Evolutionary conservation across 2,329 filamentous ascomycete genomes (phyloP), one percentile per base, ranked within the genome.

Genomic region (Rasamsonia emersonii): DNA sequence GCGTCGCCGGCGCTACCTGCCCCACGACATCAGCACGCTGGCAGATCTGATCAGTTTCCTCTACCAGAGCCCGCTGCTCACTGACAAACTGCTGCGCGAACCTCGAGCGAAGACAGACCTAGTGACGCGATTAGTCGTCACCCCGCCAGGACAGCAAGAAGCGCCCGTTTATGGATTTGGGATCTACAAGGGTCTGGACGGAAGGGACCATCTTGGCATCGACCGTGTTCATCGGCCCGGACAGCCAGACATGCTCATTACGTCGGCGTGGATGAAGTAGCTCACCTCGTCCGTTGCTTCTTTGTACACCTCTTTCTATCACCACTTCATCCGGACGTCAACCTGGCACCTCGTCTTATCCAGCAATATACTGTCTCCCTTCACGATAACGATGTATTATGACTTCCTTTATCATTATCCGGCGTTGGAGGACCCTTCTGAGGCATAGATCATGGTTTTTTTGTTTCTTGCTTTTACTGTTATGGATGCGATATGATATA

Each of bases 41-140:
- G 82, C 82, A 1, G 85, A 88, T 52, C 67, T 88, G 14, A 71
- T 93, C 44, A 80, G 77, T 49, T 88, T 89, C 53, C 67, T 89
- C 24, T 77, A 83, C 37, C 78, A 79, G 44, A 79, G 78, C 25
- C 79, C 80, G 15, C 64, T 93, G 11, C 64, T 84, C 2, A 67
- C 73, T 4, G 86, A 94, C 49, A 69, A 77, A 7, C 73, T 81
- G 0, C 89, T 95, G 52, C 70, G 77, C 30, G 72, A 77, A 21
- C 75, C 80, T 3, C 66, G 69, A 17, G 77, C 70, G n/a, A 79
- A 78, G 42, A 65, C 65, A 0, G 80, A 86, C 42, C 69, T 95
- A 13, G 70, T 79, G 14, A 76, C 72, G 0, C 67, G 82, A 24
- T 62, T 94, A 2, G 77, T 84, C 30, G 74, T 25, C 61, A 65